Evolutionary conservation across 1,284 basidiomycete species (phyloP), one percentile per base, ranked within the genome.

Genomic region (Puccinia hordei): DNA sequence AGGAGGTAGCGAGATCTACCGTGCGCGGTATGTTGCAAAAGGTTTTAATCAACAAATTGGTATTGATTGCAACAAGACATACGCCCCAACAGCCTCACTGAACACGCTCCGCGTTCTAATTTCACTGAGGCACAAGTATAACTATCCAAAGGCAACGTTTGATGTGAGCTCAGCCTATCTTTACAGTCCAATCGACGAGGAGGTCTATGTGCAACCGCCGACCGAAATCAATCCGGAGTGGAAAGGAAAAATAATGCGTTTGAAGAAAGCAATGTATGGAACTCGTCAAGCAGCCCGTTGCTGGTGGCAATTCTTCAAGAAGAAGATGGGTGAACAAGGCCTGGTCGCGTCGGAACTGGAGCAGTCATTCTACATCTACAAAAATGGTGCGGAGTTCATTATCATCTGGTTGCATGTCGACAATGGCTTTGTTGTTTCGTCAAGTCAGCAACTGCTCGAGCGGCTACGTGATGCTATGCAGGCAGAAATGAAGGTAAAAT

Each of bases 331-430:
- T 27, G 24, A 27, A 5, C 5, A 66, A 35, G 55, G 55, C 1
- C 41, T 49, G 22, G 35, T 12, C 22, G 30, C 24, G 1, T 38
- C 22, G 17, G 57, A 44, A 41, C n/a, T n/a, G n/a, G n/a, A n/a
- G n/a, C n/a, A n/a, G n/a, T n/a, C n/a, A n/a, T n/a, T n/a, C n/a
- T n/a, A 74, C 41, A 44, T 74, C 3, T 44, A 33, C 19, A 8
- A 27, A 27, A 15, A 41, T 6, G 22, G 44, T 0, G 30, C 13
- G 24, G 27, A n/a, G 0, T 59, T 41, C 22, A 24, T 61, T 15
- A 61, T 74, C 8, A 30, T 61, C 17, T 74, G 73, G 73, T 22
- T 76, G 22, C 73, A 76, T 44, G 57, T n/a, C n/a, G n/a, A n/a
- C n/a, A n/a, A n/a, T n/a, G n/a, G n/a, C n/a, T n/a, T n/a, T n/a